Evolutionary conservation across 257 asterid genomes (phyloP), one percentile per base, ranked within the genome.

Genomic region (Penstemon davidsonii): DNA sequence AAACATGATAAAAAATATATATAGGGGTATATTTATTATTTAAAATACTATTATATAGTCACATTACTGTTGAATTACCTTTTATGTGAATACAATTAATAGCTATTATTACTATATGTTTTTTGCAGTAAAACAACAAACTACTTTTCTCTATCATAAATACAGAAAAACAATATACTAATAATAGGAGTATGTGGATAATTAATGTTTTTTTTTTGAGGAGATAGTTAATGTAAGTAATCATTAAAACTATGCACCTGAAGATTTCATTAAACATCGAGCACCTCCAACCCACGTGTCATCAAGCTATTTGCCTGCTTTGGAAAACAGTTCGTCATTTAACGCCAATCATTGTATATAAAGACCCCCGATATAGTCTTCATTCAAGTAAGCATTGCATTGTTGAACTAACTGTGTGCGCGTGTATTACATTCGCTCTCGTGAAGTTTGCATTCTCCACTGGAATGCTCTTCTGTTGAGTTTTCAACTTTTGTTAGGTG

Each of bases 391-490:
- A 75, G 8, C 77, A 56, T 19, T 37, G 10, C 72, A 66, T 62
- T 33, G 67, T 46, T 58, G 64, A 52, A 9, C 76, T 1, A 39
- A 45, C 42, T 44, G 52, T 38, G 43, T 43, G 51, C 5, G 65
- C 75, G 49, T 69, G 76, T 50, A 37, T 67, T 64, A 47, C 75
- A 55, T 68, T 7, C 50, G 60, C 69, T 55, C 13, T 50, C 58
- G 59, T 41, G 84, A 84, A 76, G 80, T 62, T 77, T 60, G 81
- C 81, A 81, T 78, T 78, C 75, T 77, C 51, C 66, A 43, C 66
- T 64, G 80, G 80, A 79, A 49, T 73, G 78, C 82, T 60, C 80
- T 85, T 83, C 86, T 54, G 79, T 81, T 76, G 84, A 76, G 77
- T 42, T 40, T 68, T 56, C 44, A 3, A 4, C 0, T 7, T 62